Base-by-base conservation (phyloP, 257 asterid genomes). In the Cordia subcordata region DNA sequence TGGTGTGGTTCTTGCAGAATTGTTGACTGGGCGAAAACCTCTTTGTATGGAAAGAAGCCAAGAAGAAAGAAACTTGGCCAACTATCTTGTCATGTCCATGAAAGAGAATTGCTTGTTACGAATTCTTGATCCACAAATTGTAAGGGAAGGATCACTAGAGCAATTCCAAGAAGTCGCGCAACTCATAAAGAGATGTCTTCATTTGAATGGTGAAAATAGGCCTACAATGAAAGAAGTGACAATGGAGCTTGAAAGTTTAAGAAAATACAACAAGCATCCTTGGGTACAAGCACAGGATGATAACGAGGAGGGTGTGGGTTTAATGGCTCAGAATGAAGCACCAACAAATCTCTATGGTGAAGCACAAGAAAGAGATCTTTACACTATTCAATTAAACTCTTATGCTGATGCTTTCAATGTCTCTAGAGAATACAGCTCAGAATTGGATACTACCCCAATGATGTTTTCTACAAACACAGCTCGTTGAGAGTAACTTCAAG, bases 211-310 rank as follows among this genome's bases (percentile, higher is more conserved):
- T 0, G 88, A 70, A 44, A 81, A 85, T 14, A 74, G 96, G 56
- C 95, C 96, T 9, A 81, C 82, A 1, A 88, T 83, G 96, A 88
- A 78, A 58, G 95, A 88, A 61, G 90, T 85, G 57, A 80, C 77
- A 0, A 85, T 73, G 66, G 93, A 83, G 0, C 10, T 76, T 1
- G 96, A 83, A 63, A 76, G 77, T 4, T 67, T 79, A 17, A 81
- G 86, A 68, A 88, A 70, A 80, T 69, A 76, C 17, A 75, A 49
- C 0, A 66, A 16, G 39, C 82, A 83, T 67, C 81, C 85, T 0
- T 81, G 88, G 94, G 72, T 70, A 16, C 67, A 63, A 15, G 62
- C 56, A 16, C 50, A 68, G 0, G 64, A 0, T 3, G 50, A 46
- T 0, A 74, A 71, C 33, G 75, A n/a, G n/a, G n/a, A n/a, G n/a